These are phyloP conservation scores for Teratosphaeria gauchensis DNA, from an alignment of 2,329 filamentous ascomycete species.

Conservation along the genomic window DNA sequence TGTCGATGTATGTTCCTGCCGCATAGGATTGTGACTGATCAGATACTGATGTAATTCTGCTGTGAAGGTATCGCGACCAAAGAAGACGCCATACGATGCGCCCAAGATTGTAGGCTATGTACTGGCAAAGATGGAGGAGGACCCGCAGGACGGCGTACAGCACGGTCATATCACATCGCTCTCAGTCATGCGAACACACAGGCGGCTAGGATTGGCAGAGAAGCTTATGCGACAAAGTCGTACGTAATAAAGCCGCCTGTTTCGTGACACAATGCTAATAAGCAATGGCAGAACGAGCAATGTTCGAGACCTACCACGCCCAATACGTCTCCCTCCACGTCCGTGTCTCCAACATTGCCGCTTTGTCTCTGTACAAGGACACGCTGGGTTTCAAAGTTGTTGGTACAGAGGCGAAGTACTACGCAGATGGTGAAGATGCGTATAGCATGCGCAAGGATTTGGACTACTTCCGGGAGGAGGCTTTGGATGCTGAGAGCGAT, in stretches of 20 bases:
- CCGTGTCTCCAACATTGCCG: constrained; percentile 84
- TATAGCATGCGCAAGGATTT: constrained; percentile 90
- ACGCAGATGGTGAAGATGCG: constrained; percentile 94
- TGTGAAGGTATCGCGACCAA: constrained; percentile 58
- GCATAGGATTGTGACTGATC: neutral
- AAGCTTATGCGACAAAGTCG: constrained; percentile 95
- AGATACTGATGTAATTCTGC: neutral
- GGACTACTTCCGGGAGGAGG: constrained; percentile 44
- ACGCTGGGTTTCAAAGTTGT: constrained; percentile 83
- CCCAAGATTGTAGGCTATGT: constrained; percentile 98
- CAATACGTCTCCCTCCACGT: constrained; percentile 94
- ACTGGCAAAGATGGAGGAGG: constrained; percentile 99
- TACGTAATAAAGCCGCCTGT: too few relatives aligned
- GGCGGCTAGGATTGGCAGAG: constrained; percentile 84
- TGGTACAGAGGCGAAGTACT: constrained; percentile 82
- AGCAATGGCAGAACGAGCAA: constrained; percentile 63
- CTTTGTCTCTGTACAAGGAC: constrained; percentile 83
- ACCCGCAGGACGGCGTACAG: constrained; percentile 77
- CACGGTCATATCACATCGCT: constrained; percentile 95
- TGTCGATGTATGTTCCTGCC: constrained; percentile 53
- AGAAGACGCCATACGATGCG: constrained; percentile 71
- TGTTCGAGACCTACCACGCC: constrained; percentile 89
- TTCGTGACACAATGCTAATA: neutral
- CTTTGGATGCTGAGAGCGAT: constrained; percentile 38
- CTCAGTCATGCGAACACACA: constrained; percentile 92